A percentile compares a stretch with the other conserved stretches of the same genome.
Evolutionary conservation across 2,329 filamentous ascomycete genomes (phyloP).

Genomic region (Byssoonygena ceratinophila): DNA sequence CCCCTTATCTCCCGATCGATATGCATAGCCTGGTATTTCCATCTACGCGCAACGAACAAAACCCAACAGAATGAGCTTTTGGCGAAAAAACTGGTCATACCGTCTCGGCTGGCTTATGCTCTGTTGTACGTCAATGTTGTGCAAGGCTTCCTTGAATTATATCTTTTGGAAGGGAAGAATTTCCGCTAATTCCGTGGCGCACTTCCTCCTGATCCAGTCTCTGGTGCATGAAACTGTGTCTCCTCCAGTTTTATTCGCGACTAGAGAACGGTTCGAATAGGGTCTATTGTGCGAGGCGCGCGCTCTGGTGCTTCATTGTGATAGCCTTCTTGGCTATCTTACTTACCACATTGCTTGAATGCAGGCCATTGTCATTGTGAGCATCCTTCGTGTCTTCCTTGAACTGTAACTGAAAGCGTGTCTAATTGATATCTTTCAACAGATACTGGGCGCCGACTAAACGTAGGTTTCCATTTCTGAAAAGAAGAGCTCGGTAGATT

Average conservation of each 20-base stretch:
- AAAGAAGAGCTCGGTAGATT: neutral
- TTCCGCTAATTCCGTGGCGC: neutral
- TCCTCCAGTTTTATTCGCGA: conserved; percentile 17
- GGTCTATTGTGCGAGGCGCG: conserved; percentile 15
- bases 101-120: conserved; percentile 16
- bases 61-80: conserved; percentile 6
- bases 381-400: neutral
- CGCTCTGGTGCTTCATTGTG: conserved; percentile 14
- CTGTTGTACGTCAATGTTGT: conserved; percentile 12
- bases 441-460: conserved; percentile 9
- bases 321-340: conserved; percentile 13
- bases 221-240: conserved; percentile 18
- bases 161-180: neutral
- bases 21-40: conserved; percentile 15
- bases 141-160: neutral
- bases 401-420: neutral
- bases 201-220: conserved; percentile 9
- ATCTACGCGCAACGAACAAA: neutral
- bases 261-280: conserved; percentile 17
- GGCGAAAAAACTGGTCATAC: conserved; percentile 14
- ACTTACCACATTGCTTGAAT: conserved; percentile 16
- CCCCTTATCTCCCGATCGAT: conserved; percentile 11
- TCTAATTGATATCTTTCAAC: no score
- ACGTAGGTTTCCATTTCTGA: neutral
- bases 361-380: conserved; percentile 14